phyloP scores from a whole-genome alignment of 176 grass and related monocot genomes.

The Canna indica region DNA sequence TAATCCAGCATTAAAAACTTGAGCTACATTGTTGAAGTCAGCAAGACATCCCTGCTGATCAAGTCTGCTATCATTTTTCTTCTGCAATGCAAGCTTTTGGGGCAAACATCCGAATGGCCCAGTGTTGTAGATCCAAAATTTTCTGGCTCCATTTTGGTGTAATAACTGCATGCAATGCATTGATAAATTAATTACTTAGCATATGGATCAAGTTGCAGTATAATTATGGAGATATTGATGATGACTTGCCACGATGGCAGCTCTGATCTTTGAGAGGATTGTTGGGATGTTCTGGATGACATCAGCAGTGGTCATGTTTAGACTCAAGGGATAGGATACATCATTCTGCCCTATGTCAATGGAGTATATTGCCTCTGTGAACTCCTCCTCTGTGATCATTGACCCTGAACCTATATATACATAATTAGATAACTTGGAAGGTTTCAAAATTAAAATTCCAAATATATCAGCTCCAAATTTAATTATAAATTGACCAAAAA shows the following conservation, averaged over 20 bases:
- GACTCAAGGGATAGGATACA: slow-evolving; percentile 11
- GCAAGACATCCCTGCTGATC: neutral
- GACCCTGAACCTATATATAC: slow-evolving; percentile 26
- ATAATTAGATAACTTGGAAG: no score
- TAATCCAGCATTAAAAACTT: slow-evolving; percentile 33
- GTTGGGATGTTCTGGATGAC: slow-evolving; percentile 17
- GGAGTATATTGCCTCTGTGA: slow-evolving; percentile 29
- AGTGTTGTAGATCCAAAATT: slow-evolving; percentile 41
- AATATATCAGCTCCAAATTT: no score
- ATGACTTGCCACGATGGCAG: slow-evolving; percentile 30
- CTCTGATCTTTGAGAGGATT: slow-evolving; percentile 22
- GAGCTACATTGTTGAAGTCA: neutral
- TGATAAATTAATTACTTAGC: neutral
- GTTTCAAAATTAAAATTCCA: no score
- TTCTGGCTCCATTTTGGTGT: slow-evolving; percentile 28
- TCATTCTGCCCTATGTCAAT: slow-evolving; percentile 52
- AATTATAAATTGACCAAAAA: no score
- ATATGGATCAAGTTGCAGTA: no score
- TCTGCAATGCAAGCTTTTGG: slow-evolving; percentile 22
- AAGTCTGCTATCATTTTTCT: neutral
- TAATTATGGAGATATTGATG: no score
- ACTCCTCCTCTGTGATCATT: slow-evolving; percentile 21
- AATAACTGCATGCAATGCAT: slow-evolving; percentile 23
- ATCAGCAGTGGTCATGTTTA: slow-evolving; percentile 18
- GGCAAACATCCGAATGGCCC: slow-evolving; percentile 40